phyloP scores from a whole-genome alignment of 495 filamentous ascomycete species.

The Entonaema liquescens region DNA sequence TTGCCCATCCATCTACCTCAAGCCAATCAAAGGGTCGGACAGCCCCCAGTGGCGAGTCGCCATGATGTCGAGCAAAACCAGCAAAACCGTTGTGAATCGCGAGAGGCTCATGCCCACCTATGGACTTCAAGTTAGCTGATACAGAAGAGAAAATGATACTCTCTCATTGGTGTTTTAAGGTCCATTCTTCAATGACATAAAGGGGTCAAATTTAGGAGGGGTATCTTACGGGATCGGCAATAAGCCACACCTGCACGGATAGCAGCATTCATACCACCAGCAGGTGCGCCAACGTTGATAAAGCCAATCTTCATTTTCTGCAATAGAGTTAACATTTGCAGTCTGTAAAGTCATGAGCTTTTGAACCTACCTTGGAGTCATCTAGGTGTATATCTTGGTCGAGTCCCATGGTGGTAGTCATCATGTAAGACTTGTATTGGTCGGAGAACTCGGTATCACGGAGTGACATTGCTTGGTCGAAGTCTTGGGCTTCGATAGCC shows the following conservation, averaged over 20 bases:
- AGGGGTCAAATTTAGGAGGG: neutral
- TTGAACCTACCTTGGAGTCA: conserved; percentile 70
- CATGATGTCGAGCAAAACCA: conserved; percentile 90
- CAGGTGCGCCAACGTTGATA: conserved; percentile 96
- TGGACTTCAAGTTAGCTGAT: conserved; percentile 5
- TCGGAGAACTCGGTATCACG: conserved; percentile 95
- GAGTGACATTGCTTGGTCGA: conserved; percentile 82
- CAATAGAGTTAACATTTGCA: conserved; percentile 31
- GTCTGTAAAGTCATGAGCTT: neutral
- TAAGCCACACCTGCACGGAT: conserved; percentile 96
- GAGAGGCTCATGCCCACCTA: conserved; percentile 80
- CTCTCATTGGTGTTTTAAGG: neutral
- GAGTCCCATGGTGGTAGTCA: conserved; percentile 73
- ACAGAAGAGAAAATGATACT: neutral
- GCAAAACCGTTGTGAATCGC: conserved; percentile 98
- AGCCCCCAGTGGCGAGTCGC: conserved; percentile 78
- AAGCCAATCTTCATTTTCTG: conserved; percentile 93
- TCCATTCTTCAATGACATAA: neutral
- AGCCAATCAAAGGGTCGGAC: conserved; percentile 89
- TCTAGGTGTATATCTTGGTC: conserved; percentile 64
- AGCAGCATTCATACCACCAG: conserved; percentile 99
- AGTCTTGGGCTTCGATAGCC: conserved; percentile 83
- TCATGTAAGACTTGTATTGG: conserved; percentile 87
- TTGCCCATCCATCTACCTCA: conserved; percentile 95
- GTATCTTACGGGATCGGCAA: conserved; percentile 74